Conservation (phyloP, 768 basidiomycete genomes). For the Fibroporia radiculosa region DNA sequence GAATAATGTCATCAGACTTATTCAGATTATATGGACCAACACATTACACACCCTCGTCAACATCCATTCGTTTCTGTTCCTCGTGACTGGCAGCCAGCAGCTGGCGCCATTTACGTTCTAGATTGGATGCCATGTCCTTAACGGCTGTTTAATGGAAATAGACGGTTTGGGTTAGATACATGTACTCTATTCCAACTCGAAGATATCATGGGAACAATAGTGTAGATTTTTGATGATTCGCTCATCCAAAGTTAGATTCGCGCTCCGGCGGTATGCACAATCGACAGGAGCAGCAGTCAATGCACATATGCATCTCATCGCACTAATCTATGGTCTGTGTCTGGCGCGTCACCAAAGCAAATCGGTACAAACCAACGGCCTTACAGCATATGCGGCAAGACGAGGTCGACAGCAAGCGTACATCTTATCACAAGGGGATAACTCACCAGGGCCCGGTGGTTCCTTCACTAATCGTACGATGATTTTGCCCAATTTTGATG, state of each 20-base stretch:
- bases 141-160: slow-evolving; percentile 42
- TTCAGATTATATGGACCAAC: slow-evolving; percentile 27
- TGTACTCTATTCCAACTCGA: not conserved
- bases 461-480: slow-evolving; percentile 73
- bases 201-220: not conserved
- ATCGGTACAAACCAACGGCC: too few relatives aligned
- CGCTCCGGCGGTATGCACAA: too few relatives aligned
- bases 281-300: too few relatives aligned
- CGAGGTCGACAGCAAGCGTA: too few relatives aligned
- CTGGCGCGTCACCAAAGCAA: too few relatives aligned
- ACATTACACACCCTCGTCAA: slow-evolving; percentile 68
- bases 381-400: too few relatives aligned
- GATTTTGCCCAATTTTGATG: slow-evolving; percentile 74
- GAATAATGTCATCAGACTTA: slow-evolving; percentile 11
- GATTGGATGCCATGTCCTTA: slow-evolving; percentile 89
- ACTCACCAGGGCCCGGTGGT: slow-evolving; percentile 76
- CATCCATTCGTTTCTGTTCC: slow-evolving; percentile 29
- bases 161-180: slow-evolving; percentile 2
- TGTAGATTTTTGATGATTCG: not conserved
- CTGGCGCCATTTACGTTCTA: slow-evolving; percentile 80
- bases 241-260: too few relatives aligned
- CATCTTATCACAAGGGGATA: too few relatives aligned
- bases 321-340: too few relatives aligned
- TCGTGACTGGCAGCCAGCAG: slow-evolving; percentile 39
- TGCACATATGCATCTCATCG: too few relatives aligned